Base-by-base conservation (phyloP, 768 basidiomycete species). In the Termitomyces sp. region DNA sequence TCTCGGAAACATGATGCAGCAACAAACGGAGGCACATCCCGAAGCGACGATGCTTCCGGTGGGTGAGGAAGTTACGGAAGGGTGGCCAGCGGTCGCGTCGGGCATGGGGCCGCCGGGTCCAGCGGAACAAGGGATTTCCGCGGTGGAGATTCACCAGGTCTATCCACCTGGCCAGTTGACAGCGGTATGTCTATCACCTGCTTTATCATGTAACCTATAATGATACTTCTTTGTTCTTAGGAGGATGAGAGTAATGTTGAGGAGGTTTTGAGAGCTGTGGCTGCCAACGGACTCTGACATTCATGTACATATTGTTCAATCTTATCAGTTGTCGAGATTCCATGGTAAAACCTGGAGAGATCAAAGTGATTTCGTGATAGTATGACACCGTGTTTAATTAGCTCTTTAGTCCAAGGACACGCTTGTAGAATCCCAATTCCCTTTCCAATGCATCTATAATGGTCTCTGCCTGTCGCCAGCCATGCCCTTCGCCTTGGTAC, bases 401-500 rank as follows among this genome's bases (percentile, higher is more conserved):
- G 15, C 65, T 67, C 60, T 65, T 69, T 60, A 75, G 54, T 29
- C 69, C 67, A 7, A 81, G 65, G 47, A 85, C 77, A n/a, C 76
- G 69, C 60, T 82, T 74, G 65, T 87, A 88, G 64, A 84, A 87
- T 1, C 60, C 70, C 10, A 85, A 60, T 71, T 88, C 86, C 51
- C 74, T 71, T 66, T 84, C 81, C 36, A 84, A 66, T 10, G 85
- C 79, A 49, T 79, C 76, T 57, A 79, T 78, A 64, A 86, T 83
- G 53, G 77, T 86, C 57, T 81, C 77, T 31, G 78, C 82, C 62
- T 79, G 80, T 51, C 84, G 74, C 80, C 82, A 87, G 0, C 87
- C 86, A 68, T 88, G 86, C 2, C 86, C 86, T 72, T 89, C 87
- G 20, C 86, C 87, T 14, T 80, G 73, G 69, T 87, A 88, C 0